These are phyloP conservation scores for Penicillium cinerascens DNA, from an alignment of 495 filamentous ascomycete genomes.

Conservation along the genomic window DNA sequence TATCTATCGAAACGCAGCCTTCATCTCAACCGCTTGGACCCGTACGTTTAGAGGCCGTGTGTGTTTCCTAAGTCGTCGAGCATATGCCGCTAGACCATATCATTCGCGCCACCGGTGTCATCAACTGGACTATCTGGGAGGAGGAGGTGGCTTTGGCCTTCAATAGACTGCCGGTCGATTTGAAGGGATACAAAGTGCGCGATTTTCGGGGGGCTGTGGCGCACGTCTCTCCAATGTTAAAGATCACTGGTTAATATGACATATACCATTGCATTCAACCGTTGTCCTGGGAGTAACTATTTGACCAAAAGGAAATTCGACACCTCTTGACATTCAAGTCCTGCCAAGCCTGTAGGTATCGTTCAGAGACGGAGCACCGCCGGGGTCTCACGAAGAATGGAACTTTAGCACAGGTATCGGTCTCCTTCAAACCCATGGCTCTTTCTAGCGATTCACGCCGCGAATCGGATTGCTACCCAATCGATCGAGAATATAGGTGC, in stretches of 20 bases:
- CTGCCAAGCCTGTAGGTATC: neutral
- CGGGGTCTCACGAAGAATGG: neutral
- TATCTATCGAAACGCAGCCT: neutral
- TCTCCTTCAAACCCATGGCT: neutral
- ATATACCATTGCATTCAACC: neutral
- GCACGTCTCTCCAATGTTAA: neutral
- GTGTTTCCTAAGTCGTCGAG: neutral
- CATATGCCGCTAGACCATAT: neutral
- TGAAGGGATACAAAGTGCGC: neutral
- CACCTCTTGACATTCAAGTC: neutral
- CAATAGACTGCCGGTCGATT: neutral
- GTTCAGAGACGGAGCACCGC: neutral
- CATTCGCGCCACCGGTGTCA: neutral
- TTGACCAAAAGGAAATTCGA: neutral
- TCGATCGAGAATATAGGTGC: neutral
- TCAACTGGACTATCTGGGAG: neutral
- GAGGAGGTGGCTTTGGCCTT: no score
- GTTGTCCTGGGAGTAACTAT: neutral
- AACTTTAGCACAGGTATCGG: neutral
- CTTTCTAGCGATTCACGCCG: neutral
- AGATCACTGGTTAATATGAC: neutral
- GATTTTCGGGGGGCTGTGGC: neutral
- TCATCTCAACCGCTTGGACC: neutral
- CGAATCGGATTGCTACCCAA: neutral
- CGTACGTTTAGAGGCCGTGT: no score